These are phyloP conservation scores for Boletus pseudo-olivaceus DNA, from an alignment of 768 basidiomycete genomes.

Conservation along the genomic window DNA sequence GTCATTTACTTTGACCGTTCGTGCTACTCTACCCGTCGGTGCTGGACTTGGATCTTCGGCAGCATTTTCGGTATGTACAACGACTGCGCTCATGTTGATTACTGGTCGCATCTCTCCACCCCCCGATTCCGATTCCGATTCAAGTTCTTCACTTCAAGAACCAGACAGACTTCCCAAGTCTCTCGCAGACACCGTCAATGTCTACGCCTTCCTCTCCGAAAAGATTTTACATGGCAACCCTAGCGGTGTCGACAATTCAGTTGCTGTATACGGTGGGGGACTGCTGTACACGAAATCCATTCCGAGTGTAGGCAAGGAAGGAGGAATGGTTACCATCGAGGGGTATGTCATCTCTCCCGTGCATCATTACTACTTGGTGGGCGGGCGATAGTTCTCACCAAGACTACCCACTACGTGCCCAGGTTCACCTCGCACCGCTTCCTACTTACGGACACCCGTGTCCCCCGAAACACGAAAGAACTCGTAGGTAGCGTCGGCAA, in stretches of 20 bases:
- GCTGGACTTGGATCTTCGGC: slow-evolving; percentile 98
- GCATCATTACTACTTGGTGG: neutral
- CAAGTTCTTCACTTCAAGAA: slow-evolving; percentile 31
- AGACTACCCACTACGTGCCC: neutral
- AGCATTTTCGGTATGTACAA: slow-evolving; percentile 86
- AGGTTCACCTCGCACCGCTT: slow-evolving; percentile 92
- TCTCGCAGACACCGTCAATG: slow-evolving; percentile 79
- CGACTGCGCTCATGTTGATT: slow-evolving; percentile 74
- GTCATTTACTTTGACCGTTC: slow-evolving; percentile 73
- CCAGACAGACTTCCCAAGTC: slow-evolving; percentile 56
- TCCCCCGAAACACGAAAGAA: slow-evolving; percentile 91
- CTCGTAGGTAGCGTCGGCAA: slow-evolving; percentile 86
- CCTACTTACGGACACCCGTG: slow-evolving; percentile 87
- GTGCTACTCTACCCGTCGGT: slow-evolving; percentile 88
- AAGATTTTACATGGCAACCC: slow-evolving; percentile 97
- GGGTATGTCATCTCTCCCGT: slow-evolving; percentile 52
- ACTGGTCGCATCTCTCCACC: slow-evolving; percentile 65
- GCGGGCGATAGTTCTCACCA: slow-evolving; percentile 1
- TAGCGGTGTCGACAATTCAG: slow-evolving; percentile 95
- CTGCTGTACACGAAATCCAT: slow-evolving; percentile 81
- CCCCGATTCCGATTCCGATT: slow-evolving; percentile 8
- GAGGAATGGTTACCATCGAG: slow-evolving; percentile 80
- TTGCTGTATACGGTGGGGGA: slow-evolving; percentile 89
- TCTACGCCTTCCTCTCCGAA: slow-evolving; percentile 92
- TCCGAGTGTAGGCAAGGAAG: slow-evolving; percentile 52